Conservation (phyloP, 2,329 filamentous ascomycete species). For the Daldinia eschscholtzii region DNA sequence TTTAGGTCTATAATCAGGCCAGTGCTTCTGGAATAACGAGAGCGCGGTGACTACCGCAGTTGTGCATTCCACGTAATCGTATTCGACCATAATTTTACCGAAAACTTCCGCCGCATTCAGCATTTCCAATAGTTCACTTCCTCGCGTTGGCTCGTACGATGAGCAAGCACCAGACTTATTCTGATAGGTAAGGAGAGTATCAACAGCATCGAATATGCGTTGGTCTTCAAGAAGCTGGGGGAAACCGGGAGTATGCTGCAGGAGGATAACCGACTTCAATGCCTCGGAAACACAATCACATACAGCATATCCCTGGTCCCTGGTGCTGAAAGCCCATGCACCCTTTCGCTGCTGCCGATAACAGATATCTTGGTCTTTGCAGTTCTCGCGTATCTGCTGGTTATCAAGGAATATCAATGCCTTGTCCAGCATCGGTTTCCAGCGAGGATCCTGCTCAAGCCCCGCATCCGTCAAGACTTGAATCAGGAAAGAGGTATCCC, state of each 20-base stretch:
- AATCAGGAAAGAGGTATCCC: slow-evolving; percentile 94
- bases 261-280: slow-evolving; percentile 84
- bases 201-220: slow-evolving; percentile 87
- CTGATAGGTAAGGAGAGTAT: slow-evolving; percentile 92
- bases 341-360: slow-evolving; percentile 94
- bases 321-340: slow-evolving; percentile 95
- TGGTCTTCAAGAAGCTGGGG: slow-evolving; percentile 79
- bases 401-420: slow-evolving; percentile 88
- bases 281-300: slow-evolving; percentile 95
- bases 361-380: slow-evolving; percentile 79
- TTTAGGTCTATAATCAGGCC: slow-evolving; percentile 80
- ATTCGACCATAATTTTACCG: slow-evolving; percentile 97
- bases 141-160: slow-evolving; percentile 88
- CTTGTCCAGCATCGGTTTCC: slow-evolving; percentile 84
- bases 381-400: slow-evolving; percentile 90
- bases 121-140: slow-evolving; percentile 81
- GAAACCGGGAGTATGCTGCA: slow-evolving; percentile 84
- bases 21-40: slow-evolving; percentile 82
- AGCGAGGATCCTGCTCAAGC: slow-evolving; percentile 80
- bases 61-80: slow-evolving; percentile 98
- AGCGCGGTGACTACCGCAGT: slow-evolving; percentile 93
- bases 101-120: slow-evolving; percentile 98
- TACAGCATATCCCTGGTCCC: slow-evolving; percentile 92
- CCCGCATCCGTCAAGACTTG: slow-evolving; percentile 85
- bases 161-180: slow-evolving; percentile 88